These are phyloP conservation scores for Hortaea sp. DNA, from an alignment of 2,329 filamentous ascomycete species.

Conservation along the genomic window DNA sequence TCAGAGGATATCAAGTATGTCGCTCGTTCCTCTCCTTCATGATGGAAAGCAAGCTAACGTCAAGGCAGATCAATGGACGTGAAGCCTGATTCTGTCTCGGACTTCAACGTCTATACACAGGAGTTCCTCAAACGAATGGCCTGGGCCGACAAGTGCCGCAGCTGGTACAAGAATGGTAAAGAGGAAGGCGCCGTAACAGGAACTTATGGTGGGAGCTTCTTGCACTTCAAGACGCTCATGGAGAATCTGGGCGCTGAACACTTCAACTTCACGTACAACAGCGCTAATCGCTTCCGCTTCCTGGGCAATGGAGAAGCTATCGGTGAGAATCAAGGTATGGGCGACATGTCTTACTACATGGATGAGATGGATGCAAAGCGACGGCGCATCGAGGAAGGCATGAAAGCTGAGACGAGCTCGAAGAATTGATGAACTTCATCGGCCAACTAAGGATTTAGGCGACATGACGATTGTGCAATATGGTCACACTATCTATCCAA, in stretches of 20 bases:
- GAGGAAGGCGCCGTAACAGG: not conserved
- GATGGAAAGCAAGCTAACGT: not conserved
- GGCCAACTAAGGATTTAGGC: too few relatives aligned
- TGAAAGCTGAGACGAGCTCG: not conserved
- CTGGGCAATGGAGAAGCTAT: slow-evolving; percentile 2
- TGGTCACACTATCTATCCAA: too few relatives aligned
- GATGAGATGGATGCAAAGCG: slow-evolving; percentile 1
- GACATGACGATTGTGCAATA: too few relatives aligned
- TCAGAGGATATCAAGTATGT: slow-evolving; percentile 2
- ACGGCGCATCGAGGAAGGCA: not conserved
- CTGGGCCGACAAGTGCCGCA: slow-evolving; percentile 2
- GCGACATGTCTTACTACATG: slow-evolving; percentile 3
- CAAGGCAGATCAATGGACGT: not conserved
- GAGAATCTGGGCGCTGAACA: slow-evolving; percentile 2
- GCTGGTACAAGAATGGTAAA: slow-evolving; percentile 6
- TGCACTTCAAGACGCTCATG: slow-evolving; percentile 2
- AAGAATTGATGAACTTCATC: too few relatives aligned
- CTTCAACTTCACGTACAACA: not conserved
- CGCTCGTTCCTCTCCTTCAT: not conserved
- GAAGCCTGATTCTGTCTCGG: not conserved
- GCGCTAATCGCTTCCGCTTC: slow-evolving; percentile 1
- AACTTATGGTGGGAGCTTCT: slow-evolving; percentile 1
- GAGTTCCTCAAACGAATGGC: slow-evolving; percentile 1
- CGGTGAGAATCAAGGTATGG: slow-evolving; percentile 1
- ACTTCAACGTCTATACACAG: slow-evolving; percentile 3